phyloP scores from a whole-genome alignment of 495 filamentous ascomycete species.

The Margaritispora aquatica region DNA sequence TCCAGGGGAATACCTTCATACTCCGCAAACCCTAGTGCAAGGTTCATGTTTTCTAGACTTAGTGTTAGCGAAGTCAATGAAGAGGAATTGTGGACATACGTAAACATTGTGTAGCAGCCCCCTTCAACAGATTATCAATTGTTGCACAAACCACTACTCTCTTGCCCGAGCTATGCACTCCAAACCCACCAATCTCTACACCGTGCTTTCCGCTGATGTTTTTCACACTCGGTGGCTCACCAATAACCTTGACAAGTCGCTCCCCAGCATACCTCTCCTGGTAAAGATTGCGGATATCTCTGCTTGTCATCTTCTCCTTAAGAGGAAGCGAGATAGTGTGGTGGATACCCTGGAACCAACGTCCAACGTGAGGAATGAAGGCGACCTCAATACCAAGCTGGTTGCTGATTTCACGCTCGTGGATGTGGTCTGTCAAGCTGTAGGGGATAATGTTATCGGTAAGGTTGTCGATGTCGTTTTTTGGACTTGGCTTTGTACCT shows the following conservation, averaged over 20 bases:
- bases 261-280: slow-evolving; percentile 95
- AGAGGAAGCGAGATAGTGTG: slow-evolving; percentile 90
- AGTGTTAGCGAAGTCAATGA: slow-evolving; percentile 17
- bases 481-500: slow-evolving; percentile 89
- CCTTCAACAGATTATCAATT: slow-evolving; percentile 98
- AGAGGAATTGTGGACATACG: slow-evolving; percentile 49
- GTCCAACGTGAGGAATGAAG: slow-evolving; percentile 91
- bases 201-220: slow-evolving; percentile 86
- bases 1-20: slow-evolving; percentile 83
- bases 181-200: slow-evolving; percentile 92
- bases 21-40: slow-evolving; percentile 87
- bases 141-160: slow-evolving; percentile 91
- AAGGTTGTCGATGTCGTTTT: slow-evolving; percentile 89
- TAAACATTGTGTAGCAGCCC: slow-evolving; percentile 91
- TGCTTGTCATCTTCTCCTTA: slow-evolving; percentile 72
- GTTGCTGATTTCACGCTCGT: slow-evolving; percentile 81
- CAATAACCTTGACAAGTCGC: slow-evolving; percentile 84
- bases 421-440: slow-evolving; percentile 90
- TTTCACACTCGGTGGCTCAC: slow-evolving; percentile 84
- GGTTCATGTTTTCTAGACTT: slow-evolving; percentile 88
- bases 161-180: slow-evolving; percentile 80
- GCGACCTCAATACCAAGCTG: slow-evolving; percentile 75
- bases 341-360: slow-evolving; percentile 96
- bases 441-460: slow-evolving; percentile 90
- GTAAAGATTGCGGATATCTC: slow-evolving; percentile 91